Base-by-base conservation (phyloP, 495 filamentous ascomycete genomes). In the Daldinia loculata region DNA sequence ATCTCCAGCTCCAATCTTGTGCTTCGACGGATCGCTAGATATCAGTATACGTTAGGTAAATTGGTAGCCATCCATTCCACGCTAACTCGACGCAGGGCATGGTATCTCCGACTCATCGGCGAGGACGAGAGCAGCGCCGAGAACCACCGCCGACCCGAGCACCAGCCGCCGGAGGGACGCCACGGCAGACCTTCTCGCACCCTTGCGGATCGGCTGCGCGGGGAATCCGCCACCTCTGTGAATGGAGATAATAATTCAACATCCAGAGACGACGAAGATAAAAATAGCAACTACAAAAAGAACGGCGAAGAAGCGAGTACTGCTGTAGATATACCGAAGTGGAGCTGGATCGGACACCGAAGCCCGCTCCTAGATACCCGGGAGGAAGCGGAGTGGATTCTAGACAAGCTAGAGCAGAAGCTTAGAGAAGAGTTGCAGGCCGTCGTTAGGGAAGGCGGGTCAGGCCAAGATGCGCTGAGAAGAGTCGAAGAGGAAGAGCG, bases 381-480 rank as follows among this genome's bases (percentile, higher is more conserved):
- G 70, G 86, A 82, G 58, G 93, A 97, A 76, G 83, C 92, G 8
- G 88, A 94, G 76, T 97, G 93, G 93, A 86, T 97, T 29, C 75
- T 97, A 26, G 88, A 90, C 69, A 84, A 85, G 69, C 76, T 93
- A 61, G 84, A 84, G 43, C 78, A 81, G 58, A 83, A 78, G 61
- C 68, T 93, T 63, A 81, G 84, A 22, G 78, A 82, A 32, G 87
- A 88, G 76, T 76, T 91, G 64, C 82, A 78, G 63, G 73, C 36
- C 4, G 58, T 74, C 11, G 64, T 67, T 5, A 57, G 60, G 63
- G 63, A 61, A 29, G 22, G 41, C 24, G 50, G 50, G 2, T n/a
- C 11, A 12, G 67, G 56, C 15, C 52, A 30, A 24, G 72, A 65
- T 3, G 68, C 30, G 24, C 24, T 64, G 11, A 15, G 43, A 6